Evolutionary conservation across 2,329 filamentous ascomycete species (phyloP).

Genomic region (Trichophyton equinum): DNA sequence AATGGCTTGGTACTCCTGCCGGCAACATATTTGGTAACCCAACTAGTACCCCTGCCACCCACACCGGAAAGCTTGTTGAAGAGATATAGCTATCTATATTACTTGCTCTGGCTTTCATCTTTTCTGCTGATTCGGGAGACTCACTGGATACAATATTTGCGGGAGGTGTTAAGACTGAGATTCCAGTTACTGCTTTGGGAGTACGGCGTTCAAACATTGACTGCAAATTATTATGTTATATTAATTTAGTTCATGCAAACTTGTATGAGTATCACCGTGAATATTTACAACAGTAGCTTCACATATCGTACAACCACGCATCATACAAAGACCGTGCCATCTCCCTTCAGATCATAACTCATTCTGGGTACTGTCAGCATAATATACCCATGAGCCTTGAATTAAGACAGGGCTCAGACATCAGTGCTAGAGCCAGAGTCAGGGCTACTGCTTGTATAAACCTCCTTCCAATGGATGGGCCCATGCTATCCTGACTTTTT

Average conservation of each 20-base stretch:
- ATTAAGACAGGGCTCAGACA: background rate
- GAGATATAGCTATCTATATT: constrained; percentile 20
- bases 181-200: background rate
- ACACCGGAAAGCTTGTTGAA: constrained; percentile 25
- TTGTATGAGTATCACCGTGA: background rate
- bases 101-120: too few species aligned
- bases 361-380: background rate
- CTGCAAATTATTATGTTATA: too few species aligned
- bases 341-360: background rate
- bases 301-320: background rate
- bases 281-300: background rate
- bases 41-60: constrained; percentile 9
- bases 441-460: background rate
- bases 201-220: background rate
- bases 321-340: background rate
- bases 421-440: background rate
- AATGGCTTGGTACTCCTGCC: constrained; percentile 36
- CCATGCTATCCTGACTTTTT: background rate
- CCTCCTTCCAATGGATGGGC: background rate
- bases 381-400: background rate
- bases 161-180: too few species aligned
- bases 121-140: too few species aligned
- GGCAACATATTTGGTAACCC: constrained; percentile 28
- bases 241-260: background rate
- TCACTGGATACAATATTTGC: background rate